Conservation (phyloP, 106 monocot genomes). For the Dendrobium catenatum region DNA sequence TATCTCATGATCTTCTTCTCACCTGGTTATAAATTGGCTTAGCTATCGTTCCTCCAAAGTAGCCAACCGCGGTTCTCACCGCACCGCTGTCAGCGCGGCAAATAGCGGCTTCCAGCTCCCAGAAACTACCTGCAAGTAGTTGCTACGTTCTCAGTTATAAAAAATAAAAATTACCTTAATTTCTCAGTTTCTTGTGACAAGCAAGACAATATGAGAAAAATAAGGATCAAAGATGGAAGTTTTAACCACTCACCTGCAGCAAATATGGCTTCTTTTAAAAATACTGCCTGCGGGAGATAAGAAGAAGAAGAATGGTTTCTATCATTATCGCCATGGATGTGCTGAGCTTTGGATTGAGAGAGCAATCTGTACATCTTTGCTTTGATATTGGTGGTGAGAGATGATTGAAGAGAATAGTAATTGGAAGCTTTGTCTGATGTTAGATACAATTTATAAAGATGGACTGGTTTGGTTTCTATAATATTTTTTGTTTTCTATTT, state of each 20-base stretch:
- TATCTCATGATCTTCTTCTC: neutral
- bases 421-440: too few species aligned
- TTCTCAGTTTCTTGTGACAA: too few species aligned
- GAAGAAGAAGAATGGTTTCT: neutral
- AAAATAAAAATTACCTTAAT: too few species aligned
- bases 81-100: slow-evolving; percentile 24
- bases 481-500: too few species aligned
- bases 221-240: too few species aligned
- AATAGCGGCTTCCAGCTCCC: slow-evolving; percentile 35
- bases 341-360: neutral
- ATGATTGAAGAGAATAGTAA: too few species aligned
- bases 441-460: too few species aligned
- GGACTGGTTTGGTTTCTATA: too few species aligned
- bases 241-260: slow-evolving; percentile 25
- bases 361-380: neutral
- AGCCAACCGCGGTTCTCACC: slow-evolving; percentile 32
- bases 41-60: slow-evolving; percentile 26
- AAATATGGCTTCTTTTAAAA: slow-evolving; percentile 36
- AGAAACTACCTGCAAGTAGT: neutral
- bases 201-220: too few species aligned
- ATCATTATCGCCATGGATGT: neutral
- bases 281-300: slow-evolving; percentile 10
- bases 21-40: slow-evolving; percentile 43
- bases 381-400: neutral
- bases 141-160: too few species aligned